Evolutionary conservation across 352 stramenopile species (phyloP).

Genomic region (Hyaloperonospora brassicae): DNA sequence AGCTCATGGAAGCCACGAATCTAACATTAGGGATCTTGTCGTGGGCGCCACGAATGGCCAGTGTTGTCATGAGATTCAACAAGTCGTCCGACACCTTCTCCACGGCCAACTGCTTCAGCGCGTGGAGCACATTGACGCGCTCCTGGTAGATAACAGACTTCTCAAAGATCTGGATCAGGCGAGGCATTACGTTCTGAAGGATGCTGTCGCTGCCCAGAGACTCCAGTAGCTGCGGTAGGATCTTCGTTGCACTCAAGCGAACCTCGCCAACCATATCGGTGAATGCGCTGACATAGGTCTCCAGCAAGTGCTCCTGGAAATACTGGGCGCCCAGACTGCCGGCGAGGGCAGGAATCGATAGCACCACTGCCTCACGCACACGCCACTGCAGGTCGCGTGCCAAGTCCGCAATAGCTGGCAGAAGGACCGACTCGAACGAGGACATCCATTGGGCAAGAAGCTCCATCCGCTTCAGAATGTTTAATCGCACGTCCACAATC

Average conservation of each 20-base stretch:
- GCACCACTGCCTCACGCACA: constrained; percentile 88
- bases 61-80: constrained; percentile 45
- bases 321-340: constrained; percentile 77
- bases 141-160: constrained; percentile 84
- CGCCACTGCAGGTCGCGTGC: constrained; percentile 90
- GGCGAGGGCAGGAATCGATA: constrained; percentile 86
- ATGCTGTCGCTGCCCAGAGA: constrained; percentile 78
- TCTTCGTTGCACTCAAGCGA: constrained; percentile 88
- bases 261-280: constrained; percentile 92
- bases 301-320: constrained; percentile 81
- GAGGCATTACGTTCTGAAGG: constrained; percentile 74
- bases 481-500: constrained; percentile 90
- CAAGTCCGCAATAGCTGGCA: constrained; percentile 87
- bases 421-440: constrained; percentile 71
- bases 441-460: constrained; percentile 86
- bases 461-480: constrained; percentile 91
- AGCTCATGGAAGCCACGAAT: constrained; percentile 80
- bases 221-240: constrained; percentile 64
- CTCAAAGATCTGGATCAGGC: constrained; percentile 73
- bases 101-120: constrained; percentile 59
- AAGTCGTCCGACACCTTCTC: constrained; percentile 71
- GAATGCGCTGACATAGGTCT: constrained; percentile 88
- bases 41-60: constrained; percentile 63
- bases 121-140: constrained; percentile 78
- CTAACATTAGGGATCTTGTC: constrained; percentile 87